Evolutionary conservation across 768 basidiomycete species (phyloP).

Genomic region (Sarcodon aspratus): DNA sequence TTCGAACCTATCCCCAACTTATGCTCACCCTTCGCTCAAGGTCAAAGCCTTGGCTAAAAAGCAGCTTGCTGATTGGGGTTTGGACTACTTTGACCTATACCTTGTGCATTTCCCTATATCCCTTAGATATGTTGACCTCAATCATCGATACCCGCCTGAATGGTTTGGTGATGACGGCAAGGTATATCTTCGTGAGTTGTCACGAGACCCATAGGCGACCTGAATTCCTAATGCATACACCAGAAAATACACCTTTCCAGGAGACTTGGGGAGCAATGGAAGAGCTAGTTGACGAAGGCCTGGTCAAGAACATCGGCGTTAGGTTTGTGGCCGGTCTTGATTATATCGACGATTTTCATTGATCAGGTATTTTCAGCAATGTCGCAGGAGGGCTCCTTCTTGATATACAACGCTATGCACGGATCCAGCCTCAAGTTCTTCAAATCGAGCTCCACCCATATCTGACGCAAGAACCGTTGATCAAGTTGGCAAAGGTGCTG

Average conservation of each 20-base stretch:
- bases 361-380: conserved; percentile 37
- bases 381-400: conserved; percentile 59
- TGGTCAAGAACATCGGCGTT: conserved; percentile 71
- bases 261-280: conserved; percentile 86
- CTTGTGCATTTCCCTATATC: conserved; percentile 82
- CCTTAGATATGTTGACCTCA: conserved; percentile 69
- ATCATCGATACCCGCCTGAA: conserved; percentile 68
- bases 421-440: conserved; percentile 42
- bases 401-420: conserved; percentile 73
- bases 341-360: neutral
- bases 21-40: conserved; percentile 16
- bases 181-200: conserved; percentile 44
- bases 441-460: conserved; percentile 54
- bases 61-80: conserved; percentile 73
- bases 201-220: neutral
- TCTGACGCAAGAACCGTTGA: conserved; percentile 35
- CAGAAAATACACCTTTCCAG: conserved; percentile 58
- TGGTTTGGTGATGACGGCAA: conserved; percentile 71
- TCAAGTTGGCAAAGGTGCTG: conserved; percentile 30
- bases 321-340: conserved; percentile 27
- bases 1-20: neutral
- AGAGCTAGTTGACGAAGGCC: conserved; percentile 55
- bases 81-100: conserved; percentile 78
- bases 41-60: conserved; percentile 42
- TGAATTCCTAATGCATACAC: neutral